Base-by-base conservation (phyloP, 2,329 filamentous ascomycete species). In the Xylariaceae sp. region DNA sequence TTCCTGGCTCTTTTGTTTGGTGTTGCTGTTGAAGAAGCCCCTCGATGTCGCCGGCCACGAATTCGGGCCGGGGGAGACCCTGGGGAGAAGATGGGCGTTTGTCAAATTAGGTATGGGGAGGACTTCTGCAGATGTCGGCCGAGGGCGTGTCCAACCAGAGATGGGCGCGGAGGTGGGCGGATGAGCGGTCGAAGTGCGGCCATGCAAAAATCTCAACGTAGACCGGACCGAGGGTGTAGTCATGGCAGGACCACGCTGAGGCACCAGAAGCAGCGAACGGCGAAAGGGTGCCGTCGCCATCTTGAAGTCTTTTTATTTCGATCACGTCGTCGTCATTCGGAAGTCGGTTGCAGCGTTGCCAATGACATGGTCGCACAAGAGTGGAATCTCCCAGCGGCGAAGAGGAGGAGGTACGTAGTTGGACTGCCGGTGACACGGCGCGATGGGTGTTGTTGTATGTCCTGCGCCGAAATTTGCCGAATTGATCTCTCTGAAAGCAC, bases 191-290 rank as follows among this genome's bases (percentile, higher is more conserved):
- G 42, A 31, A 27, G 35, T 31, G 27, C 38, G 34, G 28, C 36
- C 26, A 9, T 28, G 7, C 9, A 5, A 36, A 44, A 44, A 31
- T 15, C 30, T 33, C 32, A 38, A 40, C 27, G 31, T 17, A 34
- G 46, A 34, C 41, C 44, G 44, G 31, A 47, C 38, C 40, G 47
- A 17, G 37, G 56, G 40, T 38, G 48, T 53, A 33, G 53, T 54
- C 38, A 59, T 55, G 56, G 53, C 53, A 47, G 61, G 59, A 50
- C 60, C 62, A 57, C 66, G 62, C 54, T 64, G 65, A 47, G 69
- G 69, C 61, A 33, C 6, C 21, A 24, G 13, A n/a, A 35, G 35
- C 44, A 51, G 34, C 40, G 27, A 42, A 24, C 37, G 46, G 28
- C 48, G 44, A 16, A 44, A 33, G n/a, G 44, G 38, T 24, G 40